phyloP scores from a whole-genome alignment of 345 rosid genomes.

The Gossypium stocksii region DNA sequence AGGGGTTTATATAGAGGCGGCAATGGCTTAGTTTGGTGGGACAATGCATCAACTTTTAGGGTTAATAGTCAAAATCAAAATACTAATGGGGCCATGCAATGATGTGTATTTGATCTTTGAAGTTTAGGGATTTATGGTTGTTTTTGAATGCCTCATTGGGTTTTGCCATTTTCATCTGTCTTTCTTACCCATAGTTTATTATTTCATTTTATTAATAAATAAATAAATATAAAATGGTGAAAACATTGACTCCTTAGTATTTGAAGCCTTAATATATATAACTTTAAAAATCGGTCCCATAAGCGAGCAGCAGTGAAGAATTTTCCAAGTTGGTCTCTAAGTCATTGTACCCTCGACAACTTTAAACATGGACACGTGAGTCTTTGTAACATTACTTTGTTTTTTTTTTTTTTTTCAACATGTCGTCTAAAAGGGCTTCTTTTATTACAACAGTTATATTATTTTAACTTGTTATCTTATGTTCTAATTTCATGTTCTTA shows the following conservation, averaged over 20 bases:
- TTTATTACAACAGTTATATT: too few species aligned
- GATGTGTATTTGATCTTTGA: constrained; percentile 29
- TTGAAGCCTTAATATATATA: neutral
- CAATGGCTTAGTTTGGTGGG: neutral
- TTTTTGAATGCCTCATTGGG: constrained; percentile 13
- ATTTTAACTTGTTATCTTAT: too few species aligned
- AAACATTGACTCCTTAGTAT: neutral
- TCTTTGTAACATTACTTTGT: too few species aligned
- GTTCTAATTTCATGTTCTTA: neutral
- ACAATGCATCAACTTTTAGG: neutral
- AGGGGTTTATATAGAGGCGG: constrained; percentile 1
- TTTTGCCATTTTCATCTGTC: neutral
- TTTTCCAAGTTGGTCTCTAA: neutral
- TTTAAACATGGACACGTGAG: too few species aligned
- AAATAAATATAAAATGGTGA: neutral
- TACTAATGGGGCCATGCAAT: constrained; percentile 24
- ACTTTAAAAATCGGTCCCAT: neutral
- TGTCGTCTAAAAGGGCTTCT: too few species aligned
- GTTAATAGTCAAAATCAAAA: neutral
- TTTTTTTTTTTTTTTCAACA: too few species aligned
- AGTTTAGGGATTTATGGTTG: constrained; percentile 3
- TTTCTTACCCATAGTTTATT: neutral
- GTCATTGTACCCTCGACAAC: too few species aligned
- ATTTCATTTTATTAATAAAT: neutral
- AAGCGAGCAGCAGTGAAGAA: neutral